Evolutionary conservation across 306 rosid species (phyloP).

Genomic region (Lagenaria siceraria): DNA sequence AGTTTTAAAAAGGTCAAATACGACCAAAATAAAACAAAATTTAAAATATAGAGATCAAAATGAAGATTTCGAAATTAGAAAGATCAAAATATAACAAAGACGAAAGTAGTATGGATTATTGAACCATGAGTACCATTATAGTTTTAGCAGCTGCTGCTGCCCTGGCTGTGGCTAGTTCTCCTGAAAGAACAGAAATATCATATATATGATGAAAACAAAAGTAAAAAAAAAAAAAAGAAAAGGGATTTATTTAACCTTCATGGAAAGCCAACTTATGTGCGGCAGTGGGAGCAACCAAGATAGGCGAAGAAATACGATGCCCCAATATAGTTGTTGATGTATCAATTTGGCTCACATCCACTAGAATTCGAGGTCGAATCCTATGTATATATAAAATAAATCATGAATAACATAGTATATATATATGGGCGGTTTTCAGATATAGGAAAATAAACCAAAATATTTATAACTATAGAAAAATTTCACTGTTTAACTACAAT

Average conservation of each 20-base stretch:
- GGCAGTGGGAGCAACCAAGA: conserved; percentile 43
- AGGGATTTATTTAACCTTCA: conserved; percentile 23
- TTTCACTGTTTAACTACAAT: too few relatives aligned
- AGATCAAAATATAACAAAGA: too few relatives aligned
- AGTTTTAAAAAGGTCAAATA: too few relatives aligned
- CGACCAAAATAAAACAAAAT: too few relatives aligned
- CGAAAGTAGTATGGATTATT: too few relatives aligned
- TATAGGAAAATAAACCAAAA: too few relatives aligned
- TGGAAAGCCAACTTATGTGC: conserved; percentile 46
- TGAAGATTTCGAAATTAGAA: too few relatives aligned
- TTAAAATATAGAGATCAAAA: too few relatives aligned
- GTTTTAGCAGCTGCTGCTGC: conserved; percentile 51
- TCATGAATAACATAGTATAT: not conserved
- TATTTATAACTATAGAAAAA: too few relatives aligned
- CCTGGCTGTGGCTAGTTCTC: conserved; percentile 62
- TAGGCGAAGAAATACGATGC: conserved; percentile 33
- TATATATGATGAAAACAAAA: not conserved
- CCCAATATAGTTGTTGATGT: conserved; percentile 40
- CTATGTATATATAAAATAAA: conserved; percentile 15
- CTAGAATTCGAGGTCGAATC: conserved; percentile 46
- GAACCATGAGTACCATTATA: conserved; percentile 30
- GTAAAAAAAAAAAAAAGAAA: not conserved
- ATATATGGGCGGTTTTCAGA: too few relatives aligned
- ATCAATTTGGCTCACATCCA: conserved; percentile 51
- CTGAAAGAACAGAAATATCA: conserved; percentile 15